These are phyloP conservation scores for Tuber magnatum DNA, from an alignment of 495 filamentous ascomycete genomes.

Conservation along the genomic window DNA sequence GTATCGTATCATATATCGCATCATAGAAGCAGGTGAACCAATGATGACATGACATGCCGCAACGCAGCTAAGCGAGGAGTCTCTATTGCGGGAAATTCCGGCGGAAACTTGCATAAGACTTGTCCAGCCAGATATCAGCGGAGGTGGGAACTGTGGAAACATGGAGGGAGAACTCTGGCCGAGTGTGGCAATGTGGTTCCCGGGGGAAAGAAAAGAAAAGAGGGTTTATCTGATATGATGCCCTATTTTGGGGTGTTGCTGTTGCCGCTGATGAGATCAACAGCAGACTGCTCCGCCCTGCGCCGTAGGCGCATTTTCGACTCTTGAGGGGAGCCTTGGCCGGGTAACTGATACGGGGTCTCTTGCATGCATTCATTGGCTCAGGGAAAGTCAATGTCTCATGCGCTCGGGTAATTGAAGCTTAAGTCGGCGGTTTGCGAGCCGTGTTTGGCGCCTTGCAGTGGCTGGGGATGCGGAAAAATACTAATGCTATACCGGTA, in stretches of 20 bases:
- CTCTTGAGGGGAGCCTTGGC: background rate
- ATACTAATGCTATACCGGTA: too few species aligned
- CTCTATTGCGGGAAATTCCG: background rate
- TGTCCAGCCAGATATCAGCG: background rate
- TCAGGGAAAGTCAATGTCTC: background rate
- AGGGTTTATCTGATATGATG: background rate
- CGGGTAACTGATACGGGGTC: background rate
- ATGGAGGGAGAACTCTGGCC: background rate
- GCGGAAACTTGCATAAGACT: background rate
- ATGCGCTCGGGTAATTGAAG: background rate
- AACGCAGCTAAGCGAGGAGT: background rate
- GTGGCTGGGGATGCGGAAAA: background rate
- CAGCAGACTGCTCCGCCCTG: background rate
- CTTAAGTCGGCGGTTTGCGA: background rate
- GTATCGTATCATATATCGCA: too few species aligned
- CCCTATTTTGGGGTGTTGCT: background rate
- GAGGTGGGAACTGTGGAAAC: background rate
- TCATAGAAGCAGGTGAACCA: background rate
- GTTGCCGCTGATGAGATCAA: background rate
- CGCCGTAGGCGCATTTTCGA: background rate
- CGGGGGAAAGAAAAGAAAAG: background rate
- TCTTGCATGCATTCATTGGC: background rate
- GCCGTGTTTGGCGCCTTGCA: background rate
- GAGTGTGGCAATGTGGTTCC: background rate
- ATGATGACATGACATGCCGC: background rate